Base-by-base conservation (phyloP, 2,329 filamentous ascomycete genomes). In the Cercospora zeina region DNA sequence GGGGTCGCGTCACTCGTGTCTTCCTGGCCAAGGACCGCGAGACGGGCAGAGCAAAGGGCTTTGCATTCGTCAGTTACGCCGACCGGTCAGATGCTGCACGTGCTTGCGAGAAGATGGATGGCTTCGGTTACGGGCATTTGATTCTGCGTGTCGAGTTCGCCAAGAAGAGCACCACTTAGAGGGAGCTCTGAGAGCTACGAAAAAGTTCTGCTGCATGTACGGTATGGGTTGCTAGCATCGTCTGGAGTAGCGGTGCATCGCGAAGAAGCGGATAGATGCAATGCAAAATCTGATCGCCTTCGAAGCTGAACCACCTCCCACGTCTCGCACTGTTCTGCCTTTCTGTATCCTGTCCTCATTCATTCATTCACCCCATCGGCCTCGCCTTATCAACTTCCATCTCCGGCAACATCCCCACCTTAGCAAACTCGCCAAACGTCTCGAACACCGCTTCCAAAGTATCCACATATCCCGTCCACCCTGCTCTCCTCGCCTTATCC, bases 11-110 rank as follows among this genome's bases (percentile, higher is more conserved):
- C 75, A 97, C 93, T 61, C 88, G 95, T 78, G 95, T 99, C 55
- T 99, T 99, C 84, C 80, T 99, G 73, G 95, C 95, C 73, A 97
- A 97, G 85, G 95, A 99, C 81, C 85, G 95, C 76, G 95, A 99
- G 73, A 99, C 95, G 42, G 91, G 92, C 65, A 82, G 93, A 77
- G 95, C 95, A 71, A 99, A 99, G 87, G 95, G 95, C 66, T 99
- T 99, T 77, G 96, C 96, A 27, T 99, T 99, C 78, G 96, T 99
- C 83, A 96, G 91, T 78, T 99, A 95, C 75, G 90, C 89, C 64
- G 95, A 99, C 77, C 84, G 95, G 70, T 79, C 83, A 70, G 95
- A 99, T 78, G 95, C 95, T 70, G 90, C 90, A 71, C 90, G 89
- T 81, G 95, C 95, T 42, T 96, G 91, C 81, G 89, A 89, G 81